These are phyloP conservation scores for Cicer yamashitae DNA, from an alignment of 306 rosid genomes.

Conservation along the genomic window DNA sequence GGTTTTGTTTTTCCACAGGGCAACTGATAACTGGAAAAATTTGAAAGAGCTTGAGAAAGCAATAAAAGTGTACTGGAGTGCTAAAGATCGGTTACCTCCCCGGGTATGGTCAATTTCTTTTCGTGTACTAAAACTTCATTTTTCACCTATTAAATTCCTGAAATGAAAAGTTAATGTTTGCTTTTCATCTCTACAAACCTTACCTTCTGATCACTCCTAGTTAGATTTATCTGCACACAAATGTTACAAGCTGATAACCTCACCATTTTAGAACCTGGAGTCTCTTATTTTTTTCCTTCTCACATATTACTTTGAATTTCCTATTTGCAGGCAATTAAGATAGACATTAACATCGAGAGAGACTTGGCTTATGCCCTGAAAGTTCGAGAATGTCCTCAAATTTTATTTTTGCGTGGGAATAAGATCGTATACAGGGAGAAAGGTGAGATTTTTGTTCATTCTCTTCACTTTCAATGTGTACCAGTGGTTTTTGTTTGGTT, in stretches of 20 bases:
- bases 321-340: conserved; percentile 70
- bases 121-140: conserved; percentile 7
- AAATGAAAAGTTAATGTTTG: conserved; percentile 29
- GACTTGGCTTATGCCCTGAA: conserved; percentile 92
- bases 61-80: conserved; percentile 74
- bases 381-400: conserved; percentile 81
- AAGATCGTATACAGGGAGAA: conserved; percentile 82
- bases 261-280: conserved; percentile 2
- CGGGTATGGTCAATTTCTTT: conserved; percentile 61
- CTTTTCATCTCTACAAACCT: conserved; percentile 6
- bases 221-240: not conserved
- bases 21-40: conserved; percentile 83
- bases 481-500: conserved; percentile 36
- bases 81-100: conserved; percentile 89
- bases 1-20: conserved; percentile 52
- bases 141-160: conserved; percentile 1
- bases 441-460: conserved; percentile 63
- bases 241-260: conserved; percentile 2
- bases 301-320: conserved; percentile 35
- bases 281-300: conserved; percentile 16
- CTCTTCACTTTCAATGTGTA: conserved; percentile 15
- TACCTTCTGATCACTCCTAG: not conserved
- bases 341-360: conserved; percentile 84
- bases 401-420: conserved; percentile 79
- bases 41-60: conserved; percentile 96